Percentiles rank a stretch among this genome's conserved stretches.
phyloP scores from a whole-genome alignment of 805 yeast species.

The Wickerhamomyces sydowiorum region DNA sequence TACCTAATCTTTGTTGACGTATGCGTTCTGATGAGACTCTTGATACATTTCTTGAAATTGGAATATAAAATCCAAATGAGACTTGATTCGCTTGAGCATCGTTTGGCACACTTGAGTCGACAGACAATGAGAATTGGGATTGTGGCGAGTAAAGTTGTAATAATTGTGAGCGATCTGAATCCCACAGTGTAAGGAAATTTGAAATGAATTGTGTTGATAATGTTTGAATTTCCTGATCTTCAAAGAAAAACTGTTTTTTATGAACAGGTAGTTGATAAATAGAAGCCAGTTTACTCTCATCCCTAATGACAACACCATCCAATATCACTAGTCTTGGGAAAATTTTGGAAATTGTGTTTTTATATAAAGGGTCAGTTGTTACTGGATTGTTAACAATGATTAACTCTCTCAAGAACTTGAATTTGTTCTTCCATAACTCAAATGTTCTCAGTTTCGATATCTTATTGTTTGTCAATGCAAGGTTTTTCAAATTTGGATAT shows the following conservation, averaged over 20 bases:
- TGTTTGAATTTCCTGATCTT: slow-evolving; percentile 61
- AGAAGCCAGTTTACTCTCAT: slow-evolving; percentile 51
- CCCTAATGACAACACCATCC: slow-evolving; percentile 75
- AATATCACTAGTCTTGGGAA: slow-evolving; percentile 80
- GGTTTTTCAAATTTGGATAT: slow-evolving; percentile 71
- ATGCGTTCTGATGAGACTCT: slow-evolving; percentile 50
- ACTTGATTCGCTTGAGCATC: slow-evolving; percentile 28
- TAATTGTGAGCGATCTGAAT: slow-evolving; percentile 64
- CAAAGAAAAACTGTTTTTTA: slow-evolving; percentile 70
- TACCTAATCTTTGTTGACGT: slow-evolving; percentile 51
- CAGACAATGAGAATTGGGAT: slow-evolving; percentile 79
- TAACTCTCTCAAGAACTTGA: slow-evolving; percentile 67
- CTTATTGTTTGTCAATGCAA: slow-evolving; percentile 75
- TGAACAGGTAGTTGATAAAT: slow-evolving; percentile 52
- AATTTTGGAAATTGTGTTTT: slow-evolving; percentile 54
- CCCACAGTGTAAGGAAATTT: slow-evolving; percentile 79
- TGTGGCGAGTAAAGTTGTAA: slow-evolving; percentile 70
- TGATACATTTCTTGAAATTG: slow-evolving; percentile 71
- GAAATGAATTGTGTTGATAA: slow-evolving; percentile 74
- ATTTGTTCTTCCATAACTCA: slow-evolving; percentile 74
- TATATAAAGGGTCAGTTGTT: slow-evolving; percentile 38
- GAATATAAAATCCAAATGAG: slow-evolving; percentile 62
- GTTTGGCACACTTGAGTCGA: slow-evolving; percentile 65
- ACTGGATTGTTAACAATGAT: slow-evolving; percentile 79
- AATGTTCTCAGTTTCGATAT: slow-evolving; percentile 53